Evolutionary conservation across 805 yeast genomes (phyloP), one percentile per base, ranked within the genome.

Genomic region (Zygotorulaspora sp.): DNA sequence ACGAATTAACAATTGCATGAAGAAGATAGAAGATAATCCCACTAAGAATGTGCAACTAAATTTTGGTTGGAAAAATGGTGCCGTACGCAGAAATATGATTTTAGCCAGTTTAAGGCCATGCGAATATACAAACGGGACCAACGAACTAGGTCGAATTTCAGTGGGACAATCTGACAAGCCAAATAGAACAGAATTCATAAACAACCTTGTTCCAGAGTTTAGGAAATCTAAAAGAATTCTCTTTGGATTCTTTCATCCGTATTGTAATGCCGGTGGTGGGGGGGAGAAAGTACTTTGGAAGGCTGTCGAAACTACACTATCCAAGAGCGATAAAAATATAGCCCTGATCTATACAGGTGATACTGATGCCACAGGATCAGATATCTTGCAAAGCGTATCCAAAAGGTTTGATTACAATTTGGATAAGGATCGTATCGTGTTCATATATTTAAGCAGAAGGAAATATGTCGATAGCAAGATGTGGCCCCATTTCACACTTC

Each of bases 221-320:
- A 36, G 46, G 31, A 16, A 34, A 16, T 29, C 38, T 14, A 17
- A 43, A 8, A 50, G 49, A 17, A 48, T 70, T 7, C 60, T 86
- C 8, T 81, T 68, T 57, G 99, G 97, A 5, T 89, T 83, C 54
- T 88, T 92, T 67, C 99, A 92, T 63, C 98, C 98, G 0, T 84
- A 81, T 52, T 88, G 96, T 47, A 85, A 84, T 57, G 94, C 96
- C 26, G 96, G 95, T 31, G 99, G 99, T 13, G 99, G 99, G 20
- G 99, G 99, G 16, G 99, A 92, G 58, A 76, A 90, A 40, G 98
- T 92, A 0, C 67, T 92, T 27, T 92, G 98, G 98, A 88, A 85
- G 38, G 96, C 96, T 0, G 85, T 90, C 5, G 72, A 75, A 48
- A 71, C 80, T 21, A 83, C 95, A 0, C 65, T 89, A 42, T 47